These are phyloP conservation scores for Nicotiana sylvestris DNA, from an alignment of 257 asterid species.

Conservation along the genomic window DNA sequence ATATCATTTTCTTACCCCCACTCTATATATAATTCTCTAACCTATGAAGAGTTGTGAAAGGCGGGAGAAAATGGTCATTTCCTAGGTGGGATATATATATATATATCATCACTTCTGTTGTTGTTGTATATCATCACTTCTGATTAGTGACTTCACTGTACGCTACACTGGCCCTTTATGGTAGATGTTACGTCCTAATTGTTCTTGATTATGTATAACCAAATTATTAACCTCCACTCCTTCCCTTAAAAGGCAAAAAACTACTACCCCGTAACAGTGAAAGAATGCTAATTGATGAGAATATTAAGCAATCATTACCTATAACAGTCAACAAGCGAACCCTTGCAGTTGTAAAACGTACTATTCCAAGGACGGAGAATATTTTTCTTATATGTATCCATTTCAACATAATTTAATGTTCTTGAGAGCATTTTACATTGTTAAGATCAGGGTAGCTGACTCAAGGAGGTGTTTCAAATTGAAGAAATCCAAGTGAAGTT, in stretches of 20 bases:
- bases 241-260: no score
- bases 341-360: no score
- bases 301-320: not conserved
- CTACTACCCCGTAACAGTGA: not conserved
- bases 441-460: no score
- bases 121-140: not conserved
- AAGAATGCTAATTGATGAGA: not conserved
- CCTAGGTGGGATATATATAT: conserved; percentile 24
- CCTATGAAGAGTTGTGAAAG: conserved; percentile 13
- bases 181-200: not conserved
- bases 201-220: not conserved
- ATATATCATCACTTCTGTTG: no score
- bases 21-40: not conserved
- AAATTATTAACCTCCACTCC: not conserved
- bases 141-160: not conserved
- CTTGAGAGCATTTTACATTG: no score
- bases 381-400: no score
- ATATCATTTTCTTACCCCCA: not conserved
- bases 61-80: conserved; percentile 18
- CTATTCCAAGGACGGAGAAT: no score
- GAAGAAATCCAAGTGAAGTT: no score
- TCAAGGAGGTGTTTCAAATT: no score
- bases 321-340: no score
- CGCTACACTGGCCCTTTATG: not conserved
- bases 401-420: no score